phyloP scores from a whole-genome alignment of 371 early-diverging fungal genomes.

The Rhizoclosmatium hyalinum region DNA sequence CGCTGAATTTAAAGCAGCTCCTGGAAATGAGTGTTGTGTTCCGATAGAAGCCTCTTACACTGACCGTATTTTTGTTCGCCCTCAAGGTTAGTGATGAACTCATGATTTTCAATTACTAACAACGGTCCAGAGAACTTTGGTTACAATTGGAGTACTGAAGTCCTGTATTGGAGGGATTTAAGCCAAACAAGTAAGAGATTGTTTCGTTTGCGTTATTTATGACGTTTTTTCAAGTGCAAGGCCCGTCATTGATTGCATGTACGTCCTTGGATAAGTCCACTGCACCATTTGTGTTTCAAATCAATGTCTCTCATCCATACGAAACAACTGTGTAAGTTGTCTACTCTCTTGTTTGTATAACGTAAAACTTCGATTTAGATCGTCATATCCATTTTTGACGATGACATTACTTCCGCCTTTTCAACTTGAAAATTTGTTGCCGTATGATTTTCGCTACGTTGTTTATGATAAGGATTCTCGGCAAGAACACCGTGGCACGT shows the following conservation, averaged over 20 bases:
- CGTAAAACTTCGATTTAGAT: neutral
- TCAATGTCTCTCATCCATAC: constrained; percentile 53
- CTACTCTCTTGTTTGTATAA: neutral
- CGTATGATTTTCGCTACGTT: constrained; percentile 80
- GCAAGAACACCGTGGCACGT: constrained; percentile 68
- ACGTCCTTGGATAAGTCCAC: constrained; percentile 57
- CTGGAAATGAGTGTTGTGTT: constrained; percentile 83
- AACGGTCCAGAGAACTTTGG: constrained; percentile 70
- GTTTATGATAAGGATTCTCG: constrained; percentile 78
- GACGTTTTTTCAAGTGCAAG: constrained; percentile 36
- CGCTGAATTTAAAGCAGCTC: constrained; percentile 47
- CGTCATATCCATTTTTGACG: constrained; percentile 79
- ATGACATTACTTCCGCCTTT: constrained; percentile 88
- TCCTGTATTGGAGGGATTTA: constrained; percentile 77
- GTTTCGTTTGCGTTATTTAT: neutral
- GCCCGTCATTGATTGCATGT: constrained; percentile 58
- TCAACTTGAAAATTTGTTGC: constrained; percentile 94
- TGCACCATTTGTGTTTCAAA: constrained; percentile 78
- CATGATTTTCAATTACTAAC: neutral
- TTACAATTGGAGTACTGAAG: constrained; percentile 75
- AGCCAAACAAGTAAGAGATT: constrained; percentile 13
- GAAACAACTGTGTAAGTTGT: constrained; percentile 21
- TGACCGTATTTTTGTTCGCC: constrained; percentile 79
- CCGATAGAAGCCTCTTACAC: constrained; percentile 86
- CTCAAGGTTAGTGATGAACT: constrained; percentile 64